Percentiles rank a stretch among this genome's conserved stretches.
Conservation (phyloP, 352 stramenopile species). For the Pythium aristosporum region DNA sequence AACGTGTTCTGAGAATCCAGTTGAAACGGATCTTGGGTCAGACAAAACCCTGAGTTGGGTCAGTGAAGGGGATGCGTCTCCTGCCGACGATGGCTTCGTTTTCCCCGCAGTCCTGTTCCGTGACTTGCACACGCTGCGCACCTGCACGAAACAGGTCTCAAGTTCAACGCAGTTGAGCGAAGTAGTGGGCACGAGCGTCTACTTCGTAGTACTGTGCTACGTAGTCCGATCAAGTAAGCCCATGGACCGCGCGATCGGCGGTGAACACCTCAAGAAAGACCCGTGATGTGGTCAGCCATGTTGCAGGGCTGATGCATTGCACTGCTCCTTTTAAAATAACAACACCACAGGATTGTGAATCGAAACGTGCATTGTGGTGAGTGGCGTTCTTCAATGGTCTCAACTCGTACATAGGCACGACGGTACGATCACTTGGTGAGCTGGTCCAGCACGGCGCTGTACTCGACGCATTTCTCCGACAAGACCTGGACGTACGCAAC, state of each 20-base stretch:
- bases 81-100: neutral
- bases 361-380: neutral
- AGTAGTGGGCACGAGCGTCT: too few species aligned
- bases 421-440: conserved; percentile 16
- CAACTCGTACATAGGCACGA: neutral
- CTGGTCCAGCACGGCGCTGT: conserved; percentile 53
- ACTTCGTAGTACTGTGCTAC: neutral
- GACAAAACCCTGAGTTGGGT: neutral
- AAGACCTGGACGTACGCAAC: conserved; percentile 46
- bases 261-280: too few species aligned
- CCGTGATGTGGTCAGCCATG: too few species aligned
- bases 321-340: too few species aligned
- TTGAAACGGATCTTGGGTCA: neutral
- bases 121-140: neutral
- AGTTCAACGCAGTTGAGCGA: neutral
- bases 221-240: too few species aligned
- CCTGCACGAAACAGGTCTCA: neutral
- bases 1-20: conserved; percentile 5
- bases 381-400: neutral
- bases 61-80: neutral
- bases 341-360: too few species aligned
- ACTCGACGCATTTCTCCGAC: conserved; percentile 73
- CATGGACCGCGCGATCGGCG: too few species aligned
- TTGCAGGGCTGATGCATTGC: too few species aligned
- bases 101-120: neutral